These are phyloP conservation scores for Domatiomyces globalis DNA, from an alignment of 2,329 filamentous ascomycete species.

Conservation along the genomic window DNA sequence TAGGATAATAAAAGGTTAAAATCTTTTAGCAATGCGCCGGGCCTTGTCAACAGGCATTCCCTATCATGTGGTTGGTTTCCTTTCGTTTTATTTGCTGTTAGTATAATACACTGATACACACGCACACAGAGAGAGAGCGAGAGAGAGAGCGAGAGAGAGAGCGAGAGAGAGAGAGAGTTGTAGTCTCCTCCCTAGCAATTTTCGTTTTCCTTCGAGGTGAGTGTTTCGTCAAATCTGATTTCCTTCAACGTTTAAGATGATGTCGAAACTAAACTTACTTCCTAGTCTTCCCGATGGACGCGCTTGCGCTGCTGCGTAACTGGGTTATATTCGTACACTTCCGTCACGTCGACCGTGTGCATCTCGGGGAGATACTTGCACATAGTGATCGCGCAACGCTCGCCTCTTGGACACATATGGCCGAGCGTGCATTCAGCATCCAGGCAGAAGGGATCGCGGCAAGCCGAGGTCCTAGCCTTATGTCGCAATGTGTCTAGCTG, in stretches of 20 bases:
- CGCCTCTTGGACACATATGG: conserved; percentile 11
- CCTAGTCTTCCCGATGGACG: conserved; percentile 6
- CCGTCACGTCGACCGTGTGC: conserved; percentile 11
- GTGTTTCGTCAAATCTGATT: too few relatives aligned
- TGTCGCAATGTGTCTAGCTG: conserved; percentile 13
- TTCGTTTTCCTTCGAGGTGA: too few relatives aligned
- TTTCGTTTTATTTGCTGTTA: too few relatives aligned
- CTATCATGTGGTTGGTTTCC: too few relatives aligned
- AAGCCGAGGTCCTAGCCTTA: conserved; percentile 14
- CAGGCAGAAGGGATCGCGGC: conserved; percentile 10
- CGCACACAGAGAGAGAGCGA: too few relatives aligned
- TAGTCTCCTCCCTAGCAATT: too few relatives aligned
- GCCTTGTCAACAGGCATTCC: too few relatives aligned
- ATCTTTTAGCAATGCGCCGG: too few relatives aligned
- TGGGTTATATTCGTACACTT: conserved; percentile 9
- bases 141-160: too few relatives aligned
- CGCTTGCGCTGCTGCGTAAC: conserved; percentile 7
- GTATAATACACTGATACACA: too few relatives aligned
- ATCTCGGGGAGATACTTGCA: conserved; percentile 14
- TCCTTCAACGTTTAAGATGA: not conserved
- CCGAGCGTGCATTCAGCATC: conserved; percentile 12
- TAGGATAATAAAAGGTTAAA: too few relatives aligned
- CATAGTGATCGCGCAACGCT: conserved; percentile 4
- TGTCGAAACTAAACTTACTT: not conserved
- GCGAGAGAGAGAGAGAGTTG: too few relatives aligned